A percentile compares a stretch with the other conserved stretches of the same genome.
These are phyloP conservation scores for Phlebiopsis gigantea DNA, from an alignment of 768 basidiomycete genomes.

Conservation along the genomic window DNA sequence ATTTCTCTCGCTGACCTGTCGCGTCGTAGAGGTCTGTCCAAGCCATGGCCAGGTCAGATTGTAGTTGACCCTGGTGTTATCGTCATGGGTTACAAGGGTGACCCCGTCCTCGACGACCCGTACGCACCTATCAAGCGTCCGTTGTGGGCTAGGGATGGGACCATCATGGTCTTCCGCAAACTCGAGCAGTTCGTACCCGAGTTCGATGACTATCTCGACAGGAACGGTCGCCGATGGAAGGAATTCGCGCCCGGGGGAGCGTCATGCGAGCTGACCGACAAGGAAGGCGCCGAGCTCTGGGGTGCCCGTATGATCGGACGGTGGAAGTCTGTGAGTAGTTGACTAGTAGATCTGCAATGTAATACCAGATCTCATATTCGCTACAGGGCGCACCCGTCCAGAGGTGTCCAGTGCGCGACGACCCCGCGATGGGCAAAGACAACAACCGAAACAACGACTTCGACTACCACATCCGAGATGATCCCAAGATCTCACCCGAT, in stretches of 20 bases:
- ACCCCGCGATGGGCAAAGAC: neutral
- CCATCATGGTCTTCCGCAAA: neutral
- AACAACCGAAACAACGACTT: neutral
- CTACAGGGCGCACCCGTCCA: neutral
- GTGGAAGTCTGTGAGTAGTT: neutral
- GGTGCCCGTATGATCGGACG: neutral
- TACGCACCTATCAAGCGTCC: neutral
- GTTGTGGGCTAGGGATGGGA: neutral
- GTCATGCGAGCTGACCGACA: neutral
- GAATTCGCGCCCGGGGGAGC: neutral
- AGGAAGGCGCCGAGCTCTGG: neutral
- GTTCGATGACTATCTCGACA: neutral
- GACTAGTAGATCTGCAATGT: neutral
- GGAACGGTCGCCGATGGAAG: neutral
- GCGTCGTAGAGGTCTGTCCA: neutral
- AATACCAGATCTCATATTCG: neutral
- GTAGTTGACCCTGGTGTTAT: slow-evolving; percentile 14
- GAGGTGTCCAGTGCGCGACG: neutral
- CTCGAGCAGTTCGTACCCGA: neutral
- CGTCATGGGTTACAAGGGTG: slow-evolving; percentile 10
- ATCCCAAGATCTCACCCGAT: neutral
- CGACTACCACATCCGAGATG: neutral
- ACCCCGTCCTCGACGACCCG: neutral
- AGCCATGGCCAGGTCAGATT: slow-evolving; percentile 15
- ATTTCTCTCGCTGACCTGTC: neutral